Conservation (phyloP, 2,329 filamentous ascomycete species). For the Lomentospora prolificans region DNA sequence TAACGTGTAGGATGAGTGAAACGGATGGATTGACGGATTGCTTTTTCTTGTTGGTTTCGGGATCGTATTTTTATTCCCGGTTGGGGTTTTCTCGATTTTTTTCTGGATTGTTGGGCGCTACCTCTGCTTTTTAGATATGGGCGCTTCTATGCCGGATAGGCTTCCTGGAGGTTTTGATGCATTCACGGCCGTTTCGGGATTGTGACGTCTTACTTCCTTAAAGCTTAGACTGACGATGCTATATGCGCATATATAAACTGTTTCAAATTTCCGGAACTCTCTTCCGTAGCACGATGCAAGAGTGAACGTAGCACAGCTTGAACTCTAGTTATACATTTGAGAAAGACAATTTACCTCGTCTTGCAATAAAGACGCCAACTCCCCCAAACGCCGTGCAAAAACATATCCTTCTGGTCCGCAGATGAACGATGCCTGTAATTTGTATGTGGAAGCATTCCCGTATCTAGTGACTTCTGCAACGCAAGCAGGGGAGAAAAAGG, state of each 20-base stretch:
- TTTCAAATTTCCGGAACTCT: neutral
- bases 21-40: neutral
- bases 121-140: slow-evolving; percentile 2
- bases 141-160: too few species aligned
- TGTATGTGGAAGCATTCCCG: too few species aligned
- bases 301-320: too few species aligned
- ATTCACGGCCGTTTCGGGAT: neutral
- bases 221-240: neutral
- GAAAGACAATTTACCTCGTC: too few species aligned
- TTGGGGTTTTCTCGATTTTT: too few species aligned
- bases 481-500: neutral
- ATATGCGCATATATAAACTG: neutral
- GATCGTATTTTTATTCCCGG: too few species aligned
- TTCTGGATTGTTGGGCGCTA: too few species aligned
- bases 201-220: neutral
- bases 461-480: too few species aligned
- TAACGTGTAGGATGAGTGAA: slow-evolving; percentile 1
- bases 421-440: neutral
- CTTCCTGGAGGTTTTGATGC: neutral
- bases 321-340: neutral
- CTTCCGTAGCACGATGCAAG: neutral
- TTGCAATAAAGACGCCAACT: too few species aligned
- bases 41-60: too few species aligned
- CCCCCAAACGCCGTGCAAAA: slow-evolving; percentile 3
- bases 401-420: neutral